phyloP scores from a whole-genome alignment of 148 eudicot species.

The Arctostaphylos glauca region DNA sequence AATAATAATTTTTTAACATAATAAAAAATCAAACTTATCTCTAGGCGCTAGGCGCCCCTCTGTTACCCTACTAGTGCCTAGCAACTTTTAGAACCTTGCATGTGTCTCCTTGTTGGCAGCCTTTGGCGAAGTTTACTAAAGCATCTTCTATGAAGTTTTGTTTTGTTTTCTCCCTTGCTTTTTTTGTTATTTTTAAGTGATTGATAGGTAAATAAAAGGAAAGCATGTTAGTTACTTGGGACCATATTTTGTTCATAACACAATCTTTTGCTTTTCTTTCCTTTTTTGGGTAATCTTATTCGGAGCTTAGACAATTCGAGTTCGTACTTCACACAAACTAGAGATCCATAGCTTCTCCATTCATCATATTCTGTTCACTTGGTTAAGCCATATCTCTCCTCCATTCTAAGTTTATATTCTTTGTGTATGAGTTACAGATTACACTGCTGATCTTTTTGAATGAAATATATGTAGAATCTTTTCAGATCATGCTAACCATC shows the following conservation, averaged over 20 bases:
- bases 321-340: not conserved
- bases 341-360: not conserved
- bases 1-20: too few relatives aligned
- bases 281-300: not conserved
- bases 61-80: too few relatives aligned
- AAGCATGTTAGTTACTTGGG: not conserved
- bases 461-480: not conserved
- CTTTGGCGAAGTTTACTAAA: not conserved
- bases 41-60: too few relatives aligned
- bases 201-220: slow-evolving; percentile 1
- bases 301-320: not conserved
- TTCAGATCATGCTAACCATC: not conserved
- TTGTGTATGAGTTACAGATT: not conserved
- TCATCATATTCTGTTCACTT: not conserved
- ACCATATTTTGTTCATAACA: not conserved
- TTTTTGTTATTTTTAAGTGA: not conserved
- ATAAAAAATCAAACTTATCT: too few relatives aligned
- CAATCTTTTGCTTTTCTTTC: not conserved
- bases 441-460: not conserved
- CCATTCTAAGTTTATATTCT: not conserved
- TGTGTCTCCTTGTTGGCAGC: not conserved
- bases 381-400: not conserved
- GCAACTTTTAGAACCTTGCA: too few relatives aligned
- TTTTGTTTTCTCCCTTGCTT: not conserved
- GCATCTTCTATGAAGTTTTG: not conserved